Evolutionary conservation across 2,329 filamentous ascomycete genomes (phyloP), one percentile per base, ranked within the genome.

Genomic region (Paracamarosporium sp.): DNA sequence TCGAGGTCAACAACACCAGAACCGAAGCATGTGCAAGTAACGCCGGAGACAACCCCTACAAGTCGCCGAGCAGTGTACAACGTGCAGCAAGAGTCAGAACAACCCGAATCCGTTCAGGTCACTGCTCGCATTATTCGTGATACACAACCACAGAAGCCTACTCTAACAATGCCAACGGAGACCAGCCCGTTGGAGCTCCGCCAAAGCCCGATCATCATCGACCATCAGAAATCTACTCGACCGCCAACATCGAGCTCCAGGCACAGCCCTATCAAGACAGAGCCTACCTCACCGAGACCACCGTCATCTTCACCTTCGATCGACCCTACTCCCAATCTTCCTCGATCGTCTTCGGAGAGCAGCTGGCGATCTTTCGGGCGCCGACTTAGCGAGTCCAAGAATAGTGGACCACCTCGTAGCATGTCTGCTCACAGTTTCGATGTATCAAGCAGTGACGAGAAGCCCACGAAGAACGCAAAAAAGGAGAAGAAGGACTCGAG

Each of bases 41-140:
- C 67, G 31, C 60, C 66, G 15, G 47, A 55, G 9, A 69, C 45
- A 17, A 65, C 60, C 36, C 62, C 72, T 35, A 59, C 36, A 36
- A 45, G 20, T 1, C 44, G 31, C 6, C 60, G 68, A 35, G 71
- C 79, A 5, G 70, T 76, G 17, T 80, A 80, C 69, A 80, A 71
- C 44, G 69, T 79, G 20, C 76, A 78, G 56, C 73, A 73, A 53
- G 74, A 74, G 31, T 55, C 65, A 15, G 74, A 75, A 44, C 79
- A 79, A 57, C 85, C 88, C 5, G 91, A 93, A 68, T 93, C 92
- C 0, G 87, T 96, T n/a, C 93, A 93, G 44, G 93, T 97, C 11
- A 95, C 90, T 17, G 91, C 93, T 47, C 87, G 89, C 50, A 96
- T 96, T 61, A 81, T 96, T 35, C 87, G 92, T 46, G 90, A 90